Conservation (phyloP, 2,329 filamentous ascomycete genomes). For the Fusarium solani-melongenae region DNA sequence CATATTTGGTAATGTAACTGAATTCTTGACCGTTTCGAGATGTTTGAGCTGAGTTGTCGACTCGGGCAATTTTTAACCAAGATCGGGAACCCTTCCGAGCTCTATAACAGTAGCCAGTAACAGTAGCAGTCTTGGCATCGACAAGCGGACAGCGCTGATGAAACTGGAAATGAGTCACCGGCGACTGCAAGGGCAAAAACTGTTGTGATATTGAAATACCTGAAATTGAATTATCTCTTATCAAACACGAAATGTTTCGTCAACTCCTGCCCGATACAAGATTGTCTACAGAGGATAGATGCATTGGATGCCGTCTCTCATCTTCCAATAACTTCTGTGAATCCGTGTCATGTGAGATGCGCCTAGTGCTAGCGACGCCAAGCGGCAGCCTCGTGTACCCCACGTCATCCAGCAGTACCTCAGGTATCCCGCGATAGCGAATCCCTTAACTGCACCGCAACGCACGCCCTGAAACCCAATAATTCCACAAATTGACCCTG, state of each 20-base stretch:
- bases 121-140: background rate
- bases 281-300: background rate
- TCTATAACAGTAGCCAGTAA: constrained; percentile 6
- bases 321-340: constrained; percentile 6
- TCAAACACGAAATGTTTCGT: background rate
- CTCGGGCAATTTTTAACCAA: constrained; percentile 7
- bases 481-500: background rate
- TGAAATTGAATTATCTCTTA: background rate
- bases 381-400: constrained; percentile 17
- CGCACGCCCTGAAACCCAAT: background rate
- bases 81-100: constrained; percentile 32
- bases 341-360: constrained; percentile 37
- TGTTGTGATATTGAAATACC: background rate
- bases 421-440: constrained; percentile 16
- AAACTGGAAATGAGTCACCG: background rate
- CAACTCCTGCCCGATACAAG: background rate
- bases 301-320: background rate
- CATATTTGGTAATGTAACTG: constrained; percentile 20
- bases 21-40: background rate
- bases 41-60: constrained; percentile 1
- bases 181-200: background rate
- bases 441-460: background rate
- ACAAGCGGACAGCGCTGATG: background rate
- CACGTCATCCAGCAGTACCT: constrained; percentile 17
- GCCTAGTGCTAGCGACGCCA: constrained; percentile 8